These are phyloP conservation scores for Cadophora sp. DNA, from an alignment of 2,329 filamentous ascomycete species.

Conservation along the genomic window DNA sequence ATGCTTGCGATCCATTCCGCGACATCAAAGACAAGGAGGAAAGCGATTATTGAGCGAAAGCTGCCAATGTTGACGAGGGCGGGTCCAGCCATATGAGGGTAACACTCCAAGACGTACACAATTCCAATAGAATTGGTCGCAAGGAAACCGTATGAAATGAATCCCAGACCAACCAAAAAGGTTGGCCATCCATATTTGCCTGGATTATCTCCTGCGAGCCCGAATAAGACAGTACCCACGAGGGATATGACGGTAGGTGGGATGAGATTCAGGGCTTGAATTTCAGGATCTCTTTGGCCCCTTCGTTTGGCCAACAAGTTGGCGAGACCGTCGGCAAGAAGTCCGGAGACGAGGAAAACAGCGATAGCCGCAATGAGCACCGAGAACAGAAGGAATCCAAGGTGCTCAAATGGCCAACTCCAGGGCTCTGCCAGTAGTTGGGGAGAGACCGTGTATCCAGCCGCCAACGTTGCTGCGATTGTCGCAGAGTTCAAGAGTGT, in stretches of 20 bases:
- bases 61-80: background rate
- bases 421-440: background rate
- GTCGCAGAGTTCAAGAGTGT: background rate
- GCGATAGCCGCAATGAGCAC: background rate
- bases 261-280: background rate
- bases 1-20: background rate
- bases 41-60: background rate
- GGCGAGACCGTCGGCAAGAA: background rate
- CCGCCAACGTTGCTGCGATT: background rate
- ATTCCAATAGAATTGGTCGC: background rate
- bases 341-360: background rate
- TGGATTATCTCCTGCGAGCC: background rate
- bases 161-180: background rate
- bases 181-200: background rate
- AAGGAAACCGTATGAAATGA: constrained; percentile 1
- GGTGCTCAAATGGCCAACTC: background rate
- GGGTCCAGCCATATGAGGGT: background rate
- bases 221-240: background rate
- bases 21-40: background rate
- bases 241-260: constrained; percentile 1
- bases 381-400: constrained; percentile 1
- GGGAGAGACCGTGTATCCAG: background rate
- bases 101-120: background rate
- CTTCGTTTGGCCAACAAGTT: background rate
- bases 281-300: background rate